phyloP scores from a whole-genome alignment of 2,329 filamentous ascomycete genomes.

The Xylaria sp. region DNA sequence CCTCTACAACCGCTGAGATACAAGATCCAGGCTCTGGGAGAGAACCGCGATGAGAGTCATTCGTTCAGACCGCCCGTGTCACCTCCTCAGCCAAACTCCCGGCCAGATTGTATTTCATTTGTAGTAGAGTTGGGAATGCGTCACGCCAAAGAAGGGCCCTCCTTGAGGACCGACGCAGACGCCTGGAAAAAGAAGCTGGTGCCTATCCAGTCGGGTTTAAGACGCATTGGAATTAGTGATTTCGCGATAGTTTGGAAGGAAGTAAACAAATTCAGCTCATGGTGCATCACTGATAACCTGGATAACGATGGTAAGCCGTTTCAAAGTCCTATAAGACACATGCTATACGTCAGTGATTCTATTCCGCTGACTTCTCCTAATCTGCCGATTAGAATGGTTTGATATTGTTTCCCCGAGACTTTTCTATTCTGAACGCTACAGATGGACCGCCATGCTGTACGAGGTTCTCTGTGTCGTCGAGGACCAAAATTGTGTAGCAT shows the following conservation, averaged over 20 bases:
- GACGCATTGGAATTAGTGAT: neutral
- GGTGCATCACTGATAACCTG: slow-evolving; percentile 15
- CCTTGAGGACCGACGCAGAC: neutral
- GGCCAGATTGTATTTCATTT: neutral
- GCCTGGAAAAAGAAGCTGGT: neutral
- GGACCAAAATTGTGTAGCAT: neutral
- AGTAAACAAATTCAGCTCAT: neutral
- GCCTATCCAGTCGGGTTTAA: neutral
- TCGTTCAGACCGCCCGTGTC: too few relatives aligned
- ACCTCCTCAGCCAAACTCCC: too few relatives aligned
- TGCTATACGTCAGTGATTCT: neutral
- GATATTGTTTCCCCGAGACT: slow-evolving; percentile 17
- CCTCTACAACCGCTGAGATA: too few relatives aligned
- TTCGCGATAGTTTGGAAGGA: neutral
- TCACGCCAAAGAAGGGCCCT: neutral
- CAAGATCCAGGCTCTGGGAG: too few relatives aligned
- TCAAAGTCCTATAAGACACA: neutral
- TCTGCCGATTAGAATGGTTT: neutral
- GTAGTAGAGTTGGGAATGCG: neutral
- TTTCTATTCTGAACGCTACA: neutral
- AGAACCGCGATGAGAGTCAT: too few relatives aligned
- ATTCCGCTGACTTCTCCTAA: neutral
- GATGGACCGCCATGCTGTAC: neutral
- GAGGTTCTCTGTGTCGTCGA: neutral
- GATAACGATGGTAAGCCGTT: neutral